These are phyloP conservation scores for Termitomyces bulborhizus DNA, from an alignment of 768 basidiomycete species.

Conservation along the genomic window DNA sequence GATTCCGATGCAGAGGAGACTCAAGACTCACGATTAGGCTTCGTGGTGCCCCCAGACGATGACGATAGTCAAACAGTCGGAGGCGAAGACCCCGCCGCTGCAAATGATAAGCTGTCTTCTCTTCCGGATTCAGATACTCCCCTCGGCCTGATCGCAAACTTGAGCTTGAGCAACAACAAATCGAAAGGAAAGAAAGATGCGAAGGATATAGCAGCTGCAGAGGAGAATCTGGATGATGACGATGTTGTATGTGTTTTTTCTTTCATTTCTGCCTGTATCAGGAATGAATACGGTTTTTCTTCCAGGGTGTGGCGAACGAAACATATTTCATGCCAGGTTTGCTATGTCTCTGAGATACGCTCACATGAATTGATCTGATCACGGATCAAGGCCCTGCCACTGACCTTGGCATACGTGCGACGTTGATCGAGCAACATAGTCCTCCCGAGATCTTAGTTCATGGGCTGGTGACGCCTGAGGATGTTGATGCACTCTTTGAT, in stretches of 20 bases:
- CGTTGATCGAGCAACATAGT: conserved; percentile 69
- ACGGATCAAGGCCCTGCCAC: conserved; percentile 54
- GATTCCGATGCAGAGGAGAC: conserved; percentile 40
- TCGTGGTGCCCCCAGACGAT: conserved; percentile 17
- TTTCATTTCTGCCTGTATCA: neutral
- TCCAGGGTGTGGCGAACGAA: conserved; percentile 74
- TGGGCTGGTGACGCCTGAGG: conserved; percentile 68
- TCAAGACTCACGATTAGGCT: conserved; percentile 16
- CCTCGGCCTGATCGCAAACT: conserved; percentile 66
- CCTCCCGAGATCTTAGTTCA: conserved; percentile 81
- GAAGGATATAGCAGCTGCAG: conserved; percentile 28
- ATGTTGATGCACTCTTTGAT: conserved; percentile 79
- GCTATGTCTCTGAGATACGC: neutral
- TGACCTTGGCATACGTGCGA: conserved; percentile 62
- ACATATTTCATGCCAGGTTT: conserved; percentile 75
- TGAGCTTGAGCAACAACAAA: conserved; percentile 55
- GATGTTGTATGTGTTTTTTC: conserved; percentile 45
- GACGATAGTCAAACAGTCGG: conserved; percentile 20
- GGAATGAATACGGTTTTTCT: conserved; percentile 1
- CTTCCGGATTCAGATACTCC: conserved; percentile 71
- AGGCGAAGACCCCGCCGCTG: conserved; percentile 29
- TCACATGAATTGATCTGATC: neutral
- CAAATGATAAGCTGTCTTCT: conserved; percentile 39
- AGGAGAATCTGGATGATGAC: conserved; percentile 52
- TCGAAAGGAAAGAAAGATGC: conserved; percentile 34